phyloP scores from a whole-genome alignment of 352 stramenopile species.

The Globisporangium cystogenes region DNA sequence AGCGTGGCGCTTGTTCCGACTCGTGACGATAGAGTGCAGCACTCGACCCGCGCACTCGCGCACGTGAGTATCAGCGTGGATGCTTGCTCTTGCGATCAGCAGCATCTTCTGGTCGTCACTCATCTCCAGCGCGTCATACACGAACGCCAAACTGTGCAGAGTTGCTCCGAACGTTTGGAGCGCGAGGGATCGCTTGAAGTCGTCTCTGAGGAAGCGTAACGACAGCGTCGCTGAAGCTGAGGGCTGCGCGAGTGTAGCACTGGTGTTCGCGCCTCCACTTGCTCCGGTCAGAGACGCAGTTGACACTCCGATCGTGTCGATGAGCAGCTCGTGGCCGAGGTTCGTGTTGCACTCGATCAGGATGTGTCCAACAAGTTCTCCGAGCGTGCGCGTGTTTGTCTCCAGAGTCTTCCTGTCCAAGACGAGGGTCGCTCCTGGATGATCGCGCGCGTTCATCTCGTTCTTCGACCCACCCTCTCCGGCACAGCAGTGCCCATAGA shows the following conservation, averaged over 20 bases:
- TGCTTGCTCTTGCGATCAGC: slow-evolving; percentile 41
- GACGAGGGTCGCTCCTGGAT: neutral
- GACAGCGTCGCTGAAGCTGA: neutral
- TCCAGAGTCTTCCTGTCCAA: slow-evolving; percentile 37
- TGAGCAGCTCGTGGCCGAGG: slow-evolving; percentile 34
- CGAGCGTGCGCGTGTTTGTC: slow-evolving; percentile 24
- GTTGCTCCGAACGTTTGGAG: slow-evolving; percentile 48
- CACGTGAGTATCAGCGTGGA: slow-evolving; percentile 38
- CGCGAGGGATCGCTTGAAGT: slow-evolving; percentile 41
- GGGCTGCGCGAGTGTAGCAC: neutral
- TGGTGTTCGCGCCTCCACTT: slow-evolving; percentile 5
- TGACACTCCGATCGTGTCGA: slow-evolving; percentile 1
- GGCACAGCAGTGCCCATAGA: slow-evolving; percentile 14
- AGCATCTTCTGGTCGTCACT: slow-evolving; percentile 62
- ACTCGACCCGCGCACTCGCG: slow-evolving; percentile 29
- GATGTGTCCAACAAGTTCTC: slow-evolving; percentile 55
- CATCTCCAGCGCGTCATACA: slow-evolving; percentile 43
- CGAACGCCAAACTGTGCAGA: slow-evolving; percentile 27
- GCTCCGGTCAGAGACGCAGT: slow-evolving; percentile 1
- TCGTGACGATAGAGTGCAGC: slow-evolving; percentile 29
- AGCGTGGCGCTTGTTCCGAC: slow-evolving; percentile 14
- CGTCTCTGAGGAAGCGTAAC: slow-evolving; percentile 21
- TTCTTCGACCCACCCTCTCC: neutral
- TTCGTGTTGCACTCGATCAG: slow-evolving; percentile 66
- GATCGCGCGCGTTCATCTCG: neutral